Percentiles rank a stretch among this genome's conserved stretches.
phyloP scores from a whole-genome alignment of 2,329 filamentous ascomycete genomes.

The Fusarium fracticaudum region DNA sequence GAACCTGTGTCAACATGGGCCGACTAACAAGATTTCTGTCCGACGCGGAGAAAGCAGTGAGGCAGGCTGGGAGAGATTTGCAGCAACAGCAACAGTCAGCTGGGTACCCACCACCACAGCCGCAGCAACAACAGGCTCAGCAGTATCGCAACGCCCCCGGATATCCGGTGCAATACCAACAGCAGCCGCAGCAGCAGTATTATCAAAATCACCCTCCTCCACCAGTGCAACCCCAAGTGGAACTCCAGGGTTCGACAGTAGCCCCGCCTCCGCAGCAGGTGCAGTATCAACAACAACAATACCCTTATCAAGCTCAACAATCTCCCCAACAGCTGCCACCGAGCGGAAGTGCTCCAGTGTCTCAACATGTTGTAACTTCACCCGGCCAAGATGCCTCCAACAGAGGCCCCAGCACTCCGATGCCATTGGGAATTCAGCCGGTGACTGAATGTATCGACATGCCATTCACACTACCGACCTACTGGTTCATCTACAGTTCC shows the following conservation, averaged over 20 bases:
- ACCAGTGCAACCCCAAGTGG: background rate
- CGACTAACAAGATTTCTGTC: background rate
- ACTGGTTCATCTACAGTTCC: background rate
- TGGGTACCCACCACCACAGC: background rate
- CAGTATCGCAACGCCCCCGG: background rate
- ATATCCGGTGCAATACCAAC: background rate
- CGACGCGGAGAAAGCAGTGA: background rate
- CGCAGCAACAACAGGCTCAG: background rate
- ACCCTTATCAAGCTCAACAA: background rate
- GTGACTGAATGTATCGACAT: background rate
- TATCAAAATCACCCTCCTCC: background rate
- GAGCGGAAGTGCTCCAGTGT: too few relatives aligned
- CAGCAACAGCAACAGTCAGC: background rate
- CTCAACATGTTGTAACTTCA: accelerated
- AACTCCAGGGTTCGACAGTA: background rate
- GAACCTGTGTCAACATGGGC: background rate
- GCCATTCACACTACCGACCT: background rate
- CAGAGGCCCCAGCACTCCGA: background rate
- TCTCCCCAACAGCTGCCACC: accelerated
- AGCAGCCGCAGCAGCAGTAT: background rate
- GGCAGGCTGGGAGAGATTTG: background rate
- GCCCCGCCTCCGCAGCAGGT: background rate
- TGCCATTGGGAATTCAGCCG: background rate
- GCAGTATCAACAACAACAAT: background rate
- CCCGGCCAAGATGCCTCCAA: accelerated